Evolutionary conservation across 2,329 filamentous ascomycete genomes (phyloP).

Genomic region (Colletotrichum brevisporum): DNA sequence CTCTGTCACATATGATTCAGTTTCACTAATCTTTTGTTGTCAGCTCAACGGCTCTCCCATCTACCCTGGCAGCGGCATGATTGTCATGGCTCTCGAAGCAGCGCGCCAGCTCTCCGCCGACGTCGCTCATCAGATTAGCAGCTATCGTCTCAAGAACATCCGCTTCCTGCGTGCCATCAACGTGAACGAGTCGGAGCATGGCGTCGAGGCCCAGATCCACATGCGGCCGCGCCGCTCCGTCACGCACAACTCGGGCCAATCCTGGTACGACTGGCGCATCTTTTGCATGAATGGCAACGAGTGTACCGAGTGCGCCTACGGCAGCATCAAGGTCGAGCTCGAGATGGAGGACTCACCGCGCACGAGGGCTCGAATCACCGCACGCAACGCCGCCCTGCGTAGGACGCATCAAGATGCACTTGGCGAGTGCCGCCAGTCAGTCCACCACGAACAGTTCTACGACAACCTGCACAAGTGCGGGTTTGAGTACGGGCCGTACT

Average conservation of each 20-base stretch:
- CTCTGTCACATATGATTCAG: slow-evolving; percentile 60
- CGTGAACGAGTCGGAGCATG: slow-evolving; percentile 15
- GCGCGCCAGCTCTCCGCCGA: slow-evolving; percentile 51
- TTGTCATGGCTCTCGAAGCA: slow-evolving; percentile 64
- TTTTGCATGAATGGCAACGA: slow-evolving; percentile 18
- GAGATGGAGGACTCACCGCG: background rate
- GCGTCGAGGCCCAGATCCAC: slow-evolving; percentile 23
- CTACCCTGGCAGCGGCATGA: slow-evolving; percentile 66
- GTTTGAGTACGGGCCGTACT: slow-evolving; percentile 33
- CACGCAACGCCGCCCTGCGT: background rate
- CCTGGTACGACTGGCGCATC: slow-evolving; percentile 23
- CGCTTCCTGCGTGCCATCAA: slow-evolving; percentile 20
- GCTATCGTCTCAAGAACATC: slow-evolving; percentile 17
- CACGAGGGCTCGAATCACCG: background rate
- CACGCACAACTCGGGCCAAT: slow-evolving; percentile 18
- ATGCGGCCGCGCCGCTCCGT: slow-evolving; percentile 33
- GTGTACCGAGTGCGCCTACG: slow-evolving; percentile 24
- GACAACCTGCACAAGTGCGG: slow-evolving; percentile 17
- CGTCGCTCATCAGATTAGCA: background rate
- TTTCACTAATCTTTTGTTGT: slow-evolving; percentile 54
- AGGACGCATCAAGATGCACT: background rate
- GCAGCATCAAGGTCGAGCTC: slow-evolving; percentile 24
- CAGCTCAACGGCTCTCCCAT: slow-evolving; percentile 59
- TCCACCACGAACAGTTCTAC: slow-evolving; percentile 19
- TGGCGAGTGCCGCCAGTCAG: background rate